phyloP scores from a whole-genome alignment of 2,329 filamentous ascomycete species.

The Hysterium pulicare region DNA sequence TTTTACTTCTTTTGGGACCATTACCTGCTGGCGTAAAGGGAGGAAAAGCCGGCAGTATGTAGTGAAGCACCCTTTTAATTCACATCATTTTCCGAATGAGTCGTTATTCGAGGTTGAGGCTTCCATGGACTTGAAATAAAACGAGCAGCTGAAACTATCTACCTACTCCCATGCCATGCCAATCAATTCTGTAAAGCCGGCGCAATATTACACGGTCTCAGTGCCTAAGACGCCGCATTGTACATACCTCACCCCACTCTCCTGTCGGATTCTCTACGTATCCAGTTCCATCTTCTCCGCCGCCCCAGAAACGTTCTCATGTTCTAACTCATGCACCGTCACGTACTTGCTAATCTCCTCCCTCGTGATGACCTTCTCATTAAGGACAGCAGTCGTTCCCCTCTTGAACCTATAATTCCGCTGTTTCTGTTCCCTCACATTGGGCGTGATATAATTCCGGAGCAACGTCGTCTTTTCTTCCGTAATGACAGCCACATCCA shows the following conservation, averaged over 20 bases:
- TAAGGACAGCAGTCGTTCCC: conserved; percentile 92
- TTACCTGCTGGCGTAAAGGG: conserved; percentile 1
- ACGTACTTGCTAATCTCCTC: conserved; percentile 93
- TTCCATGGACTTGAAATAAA: too few species aligned
- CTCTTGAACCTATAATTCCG: conserved; percentile 86
- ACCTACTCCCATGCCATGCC: too few species aligned
- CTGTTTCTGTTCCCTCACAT: conserved; percentile 85
- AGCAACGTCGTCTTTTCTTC: conserved; percentile 90
- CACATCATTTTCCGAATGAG: too few species aligned
- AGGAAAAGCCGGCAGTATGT: conserved; percentile 6
- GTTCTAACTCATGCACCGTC: conserved; percentile 79
- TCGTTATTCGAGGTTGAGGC: too few species aligned
- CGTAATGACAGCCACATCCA: conserved; percentile 94
- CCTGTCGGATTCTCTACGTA: too few species aligned
- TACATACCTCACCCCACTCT: too few species aligned
- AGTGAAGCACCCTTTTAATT: too few species aligned
- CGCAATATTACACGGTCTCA: too few species aligned
- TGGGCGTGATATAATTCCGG: conserved; percentile 90
- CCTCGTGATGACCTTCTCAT: conserved; percentile 93
- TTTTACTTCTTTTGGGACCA: too few species aligned
- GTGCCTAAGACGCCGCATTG: too few species aligned
- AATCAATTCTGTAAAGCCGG: too few species aligned
- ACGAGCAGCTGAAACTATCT: too few species aligned
- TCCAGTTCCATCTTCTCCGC: conserved; percentile 67
- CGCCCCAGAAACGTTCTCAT: conserved; percentile 59